A percentile compares a stretch with the other conserved stretches of the same genome.
These are phyloP conservation scores for Septoria petroselini DNA, from an alignment of 2,329 filamentous ascomycete genomes.

Conservation along the genomic window DNA sequence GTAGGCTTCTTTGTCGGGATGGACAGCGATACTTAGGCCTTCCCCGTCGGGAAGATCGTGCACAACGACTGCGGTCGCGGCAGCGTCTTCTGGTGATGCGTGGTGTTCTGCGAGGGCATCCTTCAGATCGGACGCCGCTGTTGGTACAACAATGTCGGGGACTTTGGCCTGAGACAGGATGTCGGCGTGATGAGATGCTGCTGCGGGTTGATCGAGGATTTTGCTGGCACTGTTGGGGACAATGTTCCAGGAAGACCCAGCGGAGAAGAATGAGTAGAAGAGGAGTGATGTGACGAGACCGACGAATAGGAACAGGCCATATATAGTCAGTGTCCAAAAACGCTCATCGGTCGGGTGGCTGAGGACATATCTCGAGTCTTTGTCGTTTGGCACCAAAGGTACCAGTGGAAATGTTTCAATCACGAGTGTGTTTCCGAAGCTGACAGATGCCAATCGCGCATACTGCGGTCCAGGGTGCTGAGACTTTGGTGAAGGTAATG, in stretches of 20 bases:
- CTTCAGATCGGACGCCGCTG: slow-evolving; percentile 11
- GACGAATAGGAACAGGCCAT: slow-evolving; percentile 59
- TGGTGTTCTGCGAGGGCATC: slow-evolving; percentile 24
- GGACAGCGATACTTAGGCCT: slow-evolving; percentile 38
- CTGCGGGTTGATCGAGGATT: slow-evolving; percentile 29
- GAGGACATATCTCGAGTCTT: slow-evolving; percentile 64
- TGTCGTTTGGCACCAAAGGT: slow-evolving; percentile 48
- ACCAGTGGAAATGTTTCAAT: slow-evolving; percentile 74
- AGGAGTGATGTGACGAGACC: slow-evolving; percentile 62
- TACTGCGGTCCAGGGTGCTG: slow-evolving; percentile 50
- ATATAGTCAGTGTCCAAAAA: slow-evolving; percentile 54
- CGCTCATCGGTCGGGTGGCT: slow-evolving; percentile 54
- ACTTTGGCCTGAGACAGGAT: slow-evolving; percentile 21
- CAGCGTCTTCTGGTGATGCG: slow-evolving; percentile 23
- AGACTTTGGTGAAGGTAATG: slow-evolving; percentile 17
- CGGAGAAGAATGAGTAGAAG: slow-evolving; percentile 59
- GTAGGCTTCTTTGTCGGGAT: slow-evolving; percentile 42
- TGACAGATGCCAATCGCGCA: slow-evolving; percentile 76
- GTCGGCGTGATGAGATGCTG: slow-evolving; percentile 14
- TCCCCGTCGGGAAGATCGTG: slow-evolving; percentile 37
- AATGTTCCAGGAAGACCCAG: slow-evolving; percentile 19
- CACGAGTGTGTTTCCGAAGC: slow-evolving; percentile 73
- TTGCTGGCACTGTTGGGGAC: slow-evolving; percentile 52
- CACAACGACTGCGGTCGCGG: slow-evolving; percentile 41
- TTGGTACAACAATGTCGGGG: slow-evolving; percentile 5